Evolutionary conservation across 2,329 filamentous ascomycete species (phyloP).

Genomic region (Ceratocystis papillata): DNA sequence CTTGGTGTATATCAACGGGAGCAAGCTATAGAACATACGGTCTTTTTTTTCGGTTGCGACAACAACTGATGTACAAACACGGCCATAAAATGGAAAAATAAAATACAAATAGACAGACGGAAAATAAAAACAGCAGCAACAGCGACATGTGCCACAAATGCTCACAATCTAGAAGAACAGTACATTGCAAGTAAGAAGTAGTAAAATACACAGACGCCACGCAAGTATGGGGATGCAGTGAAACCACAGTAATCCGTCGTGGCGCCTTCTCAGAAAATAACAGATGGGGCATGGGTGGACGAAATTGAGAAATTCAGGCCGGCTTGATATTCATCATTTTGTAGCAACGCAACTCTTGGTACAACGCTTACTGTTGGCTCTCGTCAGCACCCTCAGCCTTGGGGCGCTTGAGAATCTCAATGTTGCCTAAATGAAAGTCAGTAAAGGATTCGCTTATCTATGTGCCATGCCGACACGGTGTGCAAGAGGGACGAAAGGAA

Average conservation of each 20-base stretch:
- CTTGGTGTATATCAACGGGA: not conserved
- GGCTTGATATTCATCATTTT: not conserved
- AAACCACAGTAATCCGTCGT: not conserved
- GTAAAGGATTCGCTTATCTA: too few species aligned
- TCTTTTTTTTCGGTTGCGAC: constrained; percentile 24
- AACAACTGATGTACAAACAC: not conserved
- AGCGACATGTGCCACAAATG: not conserved
- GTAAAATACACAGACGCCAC: constrained; percentile 2
- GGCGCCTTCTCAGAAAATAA: not conserved
- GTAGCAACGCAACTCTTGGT: not conserved
- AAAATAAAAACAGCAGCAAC: not conserved
- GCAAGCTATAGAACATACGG: not conserved
- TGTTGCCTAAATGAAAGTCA: constrained; percentile 31
- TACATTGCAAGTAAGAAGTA: not conserved
- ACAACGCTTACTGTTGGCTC: constrained; percentile 13
- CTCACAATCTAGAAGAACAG: not conserved
- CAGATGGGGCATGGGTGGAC: not conserved
- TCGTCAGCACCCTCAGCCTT: constrained; percentile 21
- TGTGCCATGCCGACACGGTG: too few species aligned
- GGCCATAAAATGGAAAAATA: not conserved
- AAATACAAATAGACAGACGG: not conserved
- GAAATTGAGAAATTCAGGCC: not conserved
- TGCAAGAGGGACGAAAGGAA: not conserved
- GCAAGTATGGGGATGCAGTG: not conserved
- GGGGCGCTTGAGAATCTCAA: constrained; percentile 40